Evolutionary conservation across 2,329 filamentous ascomycete species (phyloP).

Genomic region (Sphaerulina vaccinii): DNA sequence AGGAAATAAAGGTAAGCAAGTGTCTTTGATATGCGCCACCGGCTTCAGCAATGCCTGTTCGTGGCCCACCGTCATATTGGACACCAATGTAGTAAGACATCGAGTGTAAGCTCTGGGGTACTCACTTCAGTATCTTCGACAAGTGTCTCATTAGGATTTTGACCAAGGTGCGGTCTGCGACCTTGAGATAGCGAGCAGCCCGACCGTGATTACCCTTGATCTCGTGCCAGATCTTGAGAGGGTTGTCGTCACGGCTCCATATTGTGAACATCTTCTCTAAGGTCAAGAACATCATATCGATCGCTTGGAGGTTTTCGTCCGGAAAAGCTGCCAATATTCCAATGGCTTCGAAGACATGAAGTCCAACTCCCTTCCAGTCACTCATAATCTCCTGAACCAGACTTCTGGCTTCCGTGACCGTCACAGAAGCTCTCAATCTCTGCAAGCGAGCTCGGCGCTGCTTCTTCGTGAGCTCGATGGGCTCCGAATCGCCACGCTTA

Average conservation of each 20-base stretch:
- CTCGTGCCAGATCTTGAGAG: background rate
- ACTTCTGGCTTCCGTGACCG: background rate
- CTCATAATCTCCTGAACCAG: background rate
- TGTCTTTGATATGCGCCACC: too few species aligned
- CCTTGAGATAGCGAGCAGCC: background rate
- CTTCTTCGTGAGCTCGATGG: too few species aligned
- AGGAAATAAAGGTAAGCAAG: too few species aligned
- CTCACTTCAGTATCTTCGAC: too few species aligned
- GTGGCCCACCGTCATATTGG: too few species aligned
- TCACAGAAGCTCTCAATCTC: background rate
- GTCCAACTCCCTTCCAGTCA: background rate
- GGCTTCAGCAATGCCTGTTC: too few species aligned
- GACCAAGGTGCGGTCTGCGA: background rate
- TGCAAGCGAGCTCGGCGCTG: background rate
- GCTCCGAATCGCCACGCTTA: too few species aligned
- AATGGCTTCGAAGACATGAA: conserved; percentile 1
- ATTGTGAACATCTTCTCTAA: background rate
- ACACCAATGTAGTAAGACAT: too few species aligned
- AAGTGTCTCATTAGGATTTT: too few species aligned
- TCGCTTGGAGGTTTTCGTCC: background rate
- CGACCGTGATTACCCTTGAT: background rate
- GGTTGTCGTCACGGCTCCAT: background rate
- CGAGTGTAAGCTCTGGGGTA: too few species aligned
- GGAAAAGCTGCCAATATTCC: background rate
- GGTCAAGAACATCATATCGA: background rate